phyloP scores from a whole-genome alignment of 2,329 filamentous ascomycete species.

The Stachybotrys echinatus region DNA sequence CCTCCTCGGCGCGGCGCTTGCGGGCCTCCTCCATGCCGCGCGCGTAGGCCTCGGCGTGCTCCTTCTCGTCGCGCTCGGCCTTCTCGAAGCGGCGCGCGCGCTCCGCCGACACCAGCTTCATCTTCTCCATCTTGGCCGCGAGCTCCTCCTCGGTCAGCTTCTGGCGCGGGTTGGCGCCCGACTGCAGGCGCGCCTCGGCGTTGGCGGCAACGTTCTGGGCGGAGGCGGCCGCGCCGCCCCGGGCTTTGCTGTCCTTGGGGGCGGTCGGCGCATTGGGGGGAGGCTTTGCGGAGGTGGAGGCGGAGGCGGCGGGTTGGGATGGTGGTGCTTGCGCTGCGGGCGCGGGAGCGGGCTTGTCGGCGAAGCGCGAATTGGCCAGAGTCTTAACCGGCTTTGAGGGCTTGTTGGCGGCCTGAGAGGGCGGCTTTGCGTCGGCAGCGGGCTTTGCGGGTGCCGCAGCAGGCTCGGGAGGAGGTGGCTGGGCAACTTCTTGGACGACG shows the following conservation, averaged over 20 bases:
- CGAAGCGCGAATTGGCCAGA: constrained; percentile 26
- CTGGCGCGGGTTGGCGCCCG: constrained; percentile 53
- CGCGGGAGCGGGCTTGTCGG: constrained; percentile 15
- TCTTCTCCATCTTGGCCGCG: constrained; percentile 54
- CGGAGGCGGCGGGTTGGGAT: constrained; percentile 5
- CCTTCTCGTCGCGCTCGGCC: constrained; percentile 50
- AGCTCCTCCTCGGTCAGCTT: constrained; percentile 57
- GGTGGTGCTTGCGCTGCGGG: constrained; percentile 4
- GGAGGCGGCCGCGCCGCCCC: constrained; percentile 6
- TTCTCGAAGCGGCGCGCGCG: constrained; percentile 55
- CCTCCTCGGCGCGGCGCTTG: constrained; percentile 45
- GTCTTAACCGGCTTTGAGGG: constrained; percentile 11
- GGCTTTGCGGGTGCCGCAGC: constrained; percentile 7
- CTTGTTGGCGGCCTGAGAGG: constrained; percentile 4
- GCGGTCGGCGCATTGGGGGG: constrained; percentile 24
- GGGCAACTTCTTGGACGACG: constrained; percentile 13
- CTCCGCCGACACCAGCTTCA: constrained; percentile 53
- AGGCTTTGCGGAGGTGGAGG: constrained; percentile 16
- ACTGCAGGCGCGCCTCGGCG: constrained; percentile 39
- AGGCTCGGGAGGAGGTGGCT: constrained; percentile 10
- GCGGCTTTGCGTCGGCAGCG: constrained; percentile 5
- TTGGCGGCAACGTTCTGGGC: constrained; percentile 26
- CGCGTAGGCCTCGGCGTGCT: constrained; percentile 49
- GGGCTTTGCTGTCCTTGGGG: constrained; percentile 10
- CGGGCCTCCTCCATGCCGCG: constrained; percentile 51